phyloP scores from a whole-genome alignment of 2,329 filamentous ascomycete species.

The Calcarisporium arbuscula region DNA sequence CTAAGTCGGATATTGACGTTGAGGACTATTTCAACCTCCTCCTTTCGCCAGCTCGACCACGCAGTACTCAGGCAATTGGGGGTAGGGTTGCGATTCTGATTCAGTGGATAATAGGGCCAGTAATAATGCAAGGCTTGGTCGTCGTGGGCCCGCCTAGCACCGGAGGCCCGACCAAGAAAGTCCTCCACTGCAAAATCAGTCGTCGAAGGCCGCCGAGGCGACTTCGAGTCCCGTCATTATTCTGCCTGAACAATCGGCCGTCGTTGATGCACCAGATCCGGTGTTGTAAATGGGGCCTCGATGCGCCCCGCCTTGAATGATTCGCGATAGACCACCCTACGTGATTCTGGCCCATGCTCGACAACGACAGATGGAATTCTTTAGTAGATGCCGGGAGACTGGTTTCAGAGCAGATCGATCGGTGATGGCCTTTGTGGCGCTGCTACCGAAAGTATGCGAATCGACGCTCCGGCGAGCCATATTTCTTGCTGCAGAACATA shows the following conservation, averaged over 20 bases:
- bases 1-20: constrained; percentile 2
- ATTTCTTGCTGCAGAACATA: neutral
- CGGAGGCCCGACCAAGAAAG: neutral
- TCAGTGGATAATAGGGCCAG: constrained; percentile 1
- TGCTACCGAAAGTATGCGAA: constrained; percentile 4
- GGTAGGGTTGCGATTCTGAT: constrained; percentile 1
- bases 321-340: constrained; percentile 1
- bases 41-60: constrained; percentile 2
- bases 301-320: constrained; percentile 4
- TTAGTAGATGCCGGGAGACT: constrained; percentile 1
- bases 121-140: neutral
- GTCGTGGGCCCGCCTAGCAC: neutral
- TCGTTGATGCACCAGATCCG: constrained; percentile 5
- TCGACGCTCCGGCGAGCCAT: constrained; percentile 4
- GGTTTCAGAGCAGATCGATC: constrained; percentile 4
- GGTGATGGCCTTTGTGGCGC: constrained; percentile 1
- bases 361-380: constrained; percentile 5
- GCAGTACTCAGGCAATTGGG: neutral
- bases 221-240: constrained; percentile 3
- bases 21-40: constrained; percentile 3
- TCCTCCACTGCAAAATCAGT: too few species aligned
- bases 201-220: constrained; percentile 2
- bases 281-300: constrained; percentile 5
- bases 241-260: constrained; percentile 4
- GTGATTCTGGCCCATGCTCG: constrained; percentile 2